Base-by-base conservation (phyloP, 345 rosid genomes). In the Gossypium australe region DNA sequence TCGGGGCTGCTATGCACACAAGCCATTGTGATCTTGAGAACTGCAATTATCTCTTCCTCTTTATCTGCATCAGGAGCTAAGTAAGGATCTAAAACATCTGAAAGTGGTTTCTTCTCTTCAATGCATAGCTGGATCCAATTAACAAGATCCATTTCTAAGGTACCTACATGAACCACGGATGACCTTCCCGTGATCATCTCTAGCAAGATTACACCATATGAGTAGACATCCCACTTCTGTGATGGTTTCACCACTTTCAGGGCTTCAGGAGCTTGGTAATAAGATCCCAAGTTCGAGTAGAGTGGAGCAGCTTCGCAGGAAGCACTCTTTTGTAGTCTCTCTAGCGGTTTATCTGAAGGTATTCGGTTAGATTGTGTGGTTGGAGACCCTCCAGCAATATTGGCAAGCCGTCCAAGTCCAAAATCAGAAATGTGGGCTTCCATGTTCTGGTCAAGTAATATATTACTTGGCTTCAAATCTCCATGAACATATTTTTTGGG, bases 211-310 rank as follows among this genome's bases (percentile, higher is more conserved):
- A 93, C 92, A n/a, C 98, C 99, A 11, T 73, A 93, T 3, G 98
- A 93, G 88, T 93, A 95, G 4, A 93, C 87, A 80, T 95, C 99
- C 99, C 99, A 95, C 82, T 93, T 95, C 79, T 95, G 98, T 3
- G 99, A 95, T 17, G 99, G 98, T 81, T 95, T 95, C 67, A 93
- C 87, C 66, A 84, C 85, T 83, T 91, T 95, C 63, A 87, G 81
- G 25, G 94, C 89, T 84, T 95, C 98, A 0, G 98, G 98, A 56
- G 98, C 98, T 78, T 91, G 97, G 81, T 95, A 95, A 70, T 83
- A 84, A 11, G 93, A 86, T 29, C 87, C 93, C 81, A 86, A 71
- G 78, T 83, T 87, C n/a, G 91, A 83, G 11, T 89, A 85, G 71
- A 56, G 85, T 61, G 6, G 87, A 75, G 0, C 86, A 79, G 86